A percentile compares a stretch with the other conserved stretches of the same genome.
These are phyloP conservation scores for Colletotrichum higginsianum DNA, from an alignment of 2,329 filamentous ascomycete genomes.

Conservation along the genomic window DNA sequence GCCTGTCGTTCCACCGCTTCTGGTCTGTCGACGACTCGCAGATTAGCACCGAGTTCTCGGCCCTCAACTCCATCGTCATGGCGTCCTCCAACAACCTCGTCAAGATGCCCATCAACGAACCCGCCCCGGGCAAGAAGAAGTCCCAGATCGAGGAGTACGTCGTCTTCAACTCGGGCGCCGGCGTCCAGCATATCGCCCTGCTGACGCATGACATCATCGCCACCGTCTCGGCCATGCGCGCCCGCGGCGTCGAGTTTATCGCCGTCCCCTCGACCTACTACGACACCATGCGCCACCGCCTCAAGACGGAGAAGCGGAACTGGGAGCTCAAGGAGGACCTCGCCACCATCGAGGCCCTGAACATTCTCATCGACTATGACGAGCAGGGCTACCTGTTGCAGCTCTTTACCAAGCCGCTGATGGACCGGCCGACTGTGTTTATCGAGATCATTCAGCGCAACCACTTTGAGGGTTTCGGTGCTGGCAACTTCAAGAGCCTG, in stretches of 20 bases:
- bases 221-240: constrained; percentile 82
- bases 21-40: constrained; percentile 96
- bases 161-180: constrained; percentile 89
- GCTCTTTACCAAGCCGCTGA: constrained; percentile 87
- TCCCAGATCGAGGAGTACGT: constrained; percentile 96
- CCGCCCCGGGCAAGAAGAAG: constrained; percentile 89
- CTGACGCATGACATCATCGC: constrained; percentile 85
- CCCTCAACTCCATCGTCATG: constrained; percentile 93
- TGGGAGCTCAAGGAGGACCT: constrained; percentile 85
- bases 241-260: constrained; percentile 95
- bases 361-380: constrained; percentile 96
- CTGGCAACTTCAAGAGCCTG: constrained; percentile 94
- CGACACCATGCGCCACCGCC: constrained; percentile 78
- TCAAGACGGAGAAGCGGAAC: constrained; percentile 73
- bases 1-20: constrained; percentile 95
- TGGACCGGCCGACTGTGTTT: constrained; percentile 96
- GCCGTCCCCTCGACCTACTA: constrained; percentile 91
- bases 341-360: constrained; percentile 80
- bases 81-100: constrained; percentile 85
- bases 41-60: constrained; percentile 93
- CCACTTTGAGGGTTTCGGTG: constrained; percentile 92
- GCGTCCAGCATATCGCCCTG: constrained; percentile 94
- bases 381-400: constrained; percentile 88
- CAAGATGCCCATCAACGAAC: constrained; percentile 99
- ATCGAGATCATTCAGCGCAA: constrained; percentile 96